These are phyloP conservation scores for Urochloa ruziziensis DNA, from an alignment of 176 grass and related monocot species.

Conservation along the genomic window DNA sequence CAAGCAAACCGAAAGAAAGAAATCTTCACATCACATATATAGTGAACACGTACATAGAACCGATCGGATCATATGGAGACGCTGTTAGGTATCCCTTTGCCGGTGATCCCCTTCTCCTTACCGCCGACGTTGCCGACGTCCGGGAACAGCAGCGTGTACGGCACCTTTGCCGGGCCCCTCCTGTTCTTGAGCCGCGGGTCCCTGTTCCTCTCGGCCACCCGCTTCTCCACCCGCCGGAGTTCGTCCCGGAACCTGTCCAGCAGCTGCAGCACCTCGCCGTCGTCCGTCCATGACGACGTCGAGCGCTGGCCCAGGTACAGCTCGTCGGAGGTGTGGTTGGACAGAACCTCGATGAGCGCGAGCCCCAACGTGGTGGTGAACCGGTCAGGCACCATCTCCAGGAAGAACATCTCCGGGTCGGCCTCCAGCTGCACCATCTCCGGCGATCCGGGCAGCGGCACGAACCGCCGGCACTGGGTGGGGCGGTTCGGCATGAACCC, in stretches of 20 bases:
- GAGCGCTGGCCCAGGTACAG: constrained; percentile 81
- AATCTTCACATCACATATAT: background rate
- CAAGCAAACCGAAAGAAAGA: background rate
- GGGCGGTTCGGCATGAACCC: constrained; percentile 87
- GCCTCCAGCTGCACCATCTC: constrained; percentile 63
- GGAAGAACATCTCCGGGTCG: constrained; percentile 65
- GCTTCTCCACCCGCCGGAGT: constrained; percentile 61
- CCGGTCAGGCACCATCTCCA: constrained; percentile 69
- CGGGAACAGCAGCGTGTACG: constrained; percentile 81
- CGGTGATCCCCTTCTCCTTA: constrained; percentile 69
- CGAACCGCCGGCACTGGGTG: constrained; percentile 74
- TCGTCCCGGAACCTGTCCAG: constrained; percentile 59
- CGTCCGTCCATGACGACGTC: constrained; percentile 67
- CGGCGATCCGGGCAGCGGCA: constrained; percentile 52
- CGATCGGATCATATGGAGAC: constrained; percentile 58
- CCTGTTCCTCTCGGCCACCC: constrained; percentile 60
- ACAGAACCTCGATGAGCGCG: constrained; percentile 89
- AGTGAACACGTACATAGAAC: background rate
- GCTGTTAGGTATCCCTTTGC: constrained; percentile 94
- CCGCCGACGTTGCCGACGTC: constrained; percentile 54
- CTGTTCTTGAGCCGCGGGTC: constrained; percentile 55
- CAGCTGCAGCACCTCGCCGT: constrained; percentile 62
- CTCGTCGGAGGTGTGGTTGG: constrained; percentile 84
- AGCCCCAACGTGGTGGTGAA: constrained; percentile 82
- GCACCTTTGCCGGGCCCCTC: constrained; percentile 57